A percentile compares a stretch with the other conserved stretches of the same genome.
Conservation (phyloP, 2,329 filamentous ascomycete genomes). For the Aspergillus phoenicis region DNA sequence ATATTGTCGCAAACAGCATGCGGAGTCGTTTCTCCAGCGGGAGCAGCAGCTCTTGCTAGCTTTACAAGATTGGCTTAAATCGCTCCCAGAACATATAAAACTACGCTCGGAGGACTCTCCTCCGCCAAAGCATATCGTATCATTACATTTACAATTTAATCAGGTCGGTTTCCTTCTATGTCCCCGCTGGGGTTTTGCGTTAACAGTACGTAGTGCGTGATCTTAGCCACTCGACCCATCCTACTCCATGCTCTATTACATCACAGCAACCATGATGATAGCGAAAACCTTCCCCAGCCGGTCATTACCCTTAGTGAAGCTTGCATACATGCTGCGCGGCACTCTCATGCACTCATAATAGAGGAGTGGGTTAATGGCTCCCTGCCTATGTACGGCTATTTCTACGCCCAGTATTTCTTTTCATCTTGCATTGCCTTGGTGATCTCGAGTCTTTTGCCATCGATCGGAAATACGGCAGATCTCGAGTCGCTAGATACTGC, state of each 20-base stretch:
- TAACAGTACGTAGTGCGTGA: constrained; percentile 34
- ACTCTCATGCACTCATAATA: constrained; percentile 33
- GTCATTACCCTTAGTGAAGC: constrained; percentile 35
- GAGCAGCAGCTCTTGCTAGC: constrained; percentile 37
- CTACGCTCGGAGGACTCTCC: constrained; percentile 20
- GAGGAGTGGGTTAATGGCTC: constrained; percentile 37
- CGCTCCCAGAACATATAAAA: constrained; percentile 32
- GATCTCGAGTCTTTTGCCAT: constrained; percentile 30
- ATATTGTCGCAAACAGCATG: constrained; percentile 28
- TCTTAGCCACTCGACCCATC: constrained; percentile 39
- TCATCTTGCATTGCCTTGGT: constrained; percentile 36
- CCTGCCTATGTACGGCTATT: constrained; percentile 37
- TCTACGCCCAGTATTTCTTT: constrained; percentile 39
- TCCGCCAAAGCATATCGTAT: constrained; percentile 27
- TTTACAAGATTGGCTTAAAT: constrained; percentile 35
- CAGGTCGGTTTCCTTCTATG: constrained; percentile 24
- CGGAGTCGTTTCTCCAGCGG: constrained; percentile 34
- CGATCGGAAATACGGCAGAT: constrained; percentile 22
- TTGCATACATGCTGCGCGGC: constrained; percentile 36
- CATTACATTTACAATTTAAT: constrained; percentile 38
- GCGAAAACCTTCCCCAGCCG: constrained; percentile 22
- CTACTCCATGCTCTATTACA: constrained; percentile 36
- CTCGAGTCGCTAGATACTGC: constrained; percentile 29
- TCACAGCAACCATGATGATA: constrained; percentile 14
- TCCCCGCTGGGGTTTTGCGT: not conserved